Evolutionary conservation across 495 filamentous ascomycete genomes (phyloP).

Genomic region (Hypomontagnella submonticulosa): DNA sequence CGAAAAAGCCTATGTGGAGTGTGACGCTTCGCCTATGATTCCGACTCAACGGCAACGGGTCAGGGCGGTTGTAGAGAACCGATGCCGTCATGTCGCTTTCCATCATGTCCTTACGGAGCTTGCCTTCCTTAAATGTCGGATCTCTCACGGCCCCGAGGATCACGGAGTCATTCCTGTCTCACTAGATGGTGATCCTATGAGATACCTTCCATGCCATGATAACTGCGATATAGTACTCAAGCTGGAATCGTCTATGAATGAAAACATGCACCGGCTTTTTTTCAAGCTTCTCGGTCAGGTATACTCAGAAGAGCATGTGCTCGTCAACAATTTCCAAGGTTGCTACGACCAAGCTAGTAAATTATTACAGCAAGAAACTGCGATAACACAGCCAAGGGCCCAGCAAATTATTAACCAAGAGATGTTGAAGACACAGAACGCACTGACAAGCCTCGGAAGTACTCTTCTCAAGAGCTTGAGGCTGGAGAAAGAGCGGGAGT

Average conservation of each 20-base stretch:
- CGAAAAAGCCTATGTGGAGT: not conserved
- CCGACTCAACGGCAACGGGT: not conserved
- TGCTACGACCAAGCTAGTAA: constrained; percentile 3
- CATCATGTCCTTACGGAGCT: constrained; percentile 27
- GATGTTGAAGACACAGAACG: too few relatives aligned
- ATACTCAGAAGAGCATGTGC: not conserved
- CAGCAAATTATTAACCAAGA: too few relatives aligned
- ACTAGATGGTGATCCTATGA: not conserved
- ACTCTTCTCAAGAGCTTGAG: too few relatives aligned
- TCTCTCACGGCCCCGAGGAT: not conserved
- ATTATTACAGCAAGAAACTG: not conserved
- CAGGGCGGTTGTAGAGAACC: constrained; percentile 1
- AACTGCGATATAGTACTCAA: constrained; percentile 8
- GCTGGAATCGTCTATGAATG: constrained; percentile 2
- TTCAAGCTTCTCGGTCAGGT: constrained; percentile 10
- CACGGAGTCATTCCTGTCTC: constrained; percentile 13
- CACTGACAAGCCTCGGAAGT: too few relatives aligned
- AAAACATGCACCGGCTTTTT: not conserved
- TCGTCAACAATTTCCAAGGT: not conserved
- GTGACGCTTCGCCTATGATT: not conserved
- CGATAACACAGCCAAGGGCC: too few relatives aligned
- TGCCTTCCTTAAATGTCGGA: constrained; percentile 9
- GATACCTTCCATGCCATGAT: not conserved
- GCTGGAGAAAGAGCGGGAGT: too few relatives aligned
- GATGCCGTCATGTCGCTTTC: not conserved